phyloP scores from a whole-genome alignment of 2,329 filamentous ascomycete genomes.

The Cladosporium sp. region DNA sequence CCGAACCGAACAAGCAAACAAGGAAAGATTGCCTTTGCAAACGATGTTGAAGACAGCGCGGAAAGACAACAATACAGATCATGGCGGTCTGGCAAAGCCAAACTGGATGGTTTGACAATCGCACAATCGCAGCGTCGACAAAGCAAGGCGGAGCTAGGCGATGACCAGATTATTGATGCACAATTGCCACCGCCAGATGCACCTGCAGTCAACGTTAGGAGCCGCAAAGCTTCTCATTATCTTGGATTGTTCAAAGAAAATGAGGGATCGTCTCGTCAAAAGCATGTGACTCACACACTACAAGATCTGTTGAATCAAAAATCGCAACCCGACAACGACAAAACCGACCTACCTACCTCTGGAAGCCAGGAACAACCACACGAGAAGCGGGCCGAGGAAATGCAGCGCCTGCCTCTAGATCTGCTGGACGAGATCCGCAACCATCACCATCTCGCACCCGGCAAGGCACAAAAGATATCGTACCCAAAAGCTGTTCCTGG shows the following conservation, averaged over 20 bases:
- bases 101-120: conserved; percentile 35
- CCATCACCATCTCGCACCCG: conserved; percentile 49
- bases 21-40: conserved; percentile 1
- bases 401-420: conserved; percentile 42
- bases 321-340: not conserved
- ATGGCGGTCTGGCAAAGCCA: conserved; percentile 47
- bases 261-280: conserved; percentile 5
- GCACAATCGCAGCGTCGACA: conserved; percentile 32
- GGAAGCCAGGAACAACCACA: not conserved
- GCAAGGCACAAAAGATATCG: conserved; percentile 41
- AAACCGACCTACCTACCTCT: not conserved
- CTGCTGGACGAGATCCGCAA: conserved; percentile 56
- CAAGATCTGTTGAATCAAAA: conserved; percentile 8
- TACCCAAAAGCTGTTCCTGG: conserved; percentile 29
- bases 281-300: not conserved
- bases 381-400: not conserved
- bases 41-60: conserved; percentile 29
- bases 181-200: conserved; percentile 56
- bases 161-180: conserved; percentile 62
- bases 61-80: conserved; percentile 45
- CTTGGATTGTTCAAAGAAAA: conserved; percentile 58
- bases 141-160: conserved; percentile 33
- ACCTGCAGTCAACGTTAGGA: conserved; percentile 50
- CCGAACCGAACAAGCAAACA: conserved; percentile 1
- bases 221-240: conserved; percentile 63